Evolutionary conservation across 2,329 filamentous ascomycete species (phyloP), one percentile per base, ranked within the genome.

Genomic region (Graphilbum sp.): DNA sequence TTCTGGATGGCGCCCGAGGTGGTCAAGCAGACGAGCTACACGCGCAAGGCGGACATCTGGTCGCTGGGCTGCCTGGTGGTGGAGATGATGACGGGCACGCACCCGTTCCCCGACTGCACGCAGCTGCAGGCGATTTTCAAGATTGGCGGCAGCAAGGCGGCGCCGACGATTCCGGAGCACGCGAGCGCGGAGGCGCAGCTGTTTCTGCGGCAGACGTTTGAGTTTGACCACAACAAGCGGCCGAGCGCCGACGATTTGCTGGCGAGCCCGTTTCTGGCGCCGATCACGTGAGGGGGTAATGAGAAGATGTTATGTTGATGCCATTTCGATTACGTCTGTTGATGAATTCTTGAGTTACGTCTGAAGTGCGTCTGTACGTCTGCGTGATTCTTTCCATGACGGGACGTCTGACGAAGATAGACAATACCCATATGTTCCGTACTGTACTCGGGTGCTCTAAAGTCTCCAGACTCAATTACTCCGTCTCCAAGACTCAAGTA

Each of bases 1-100:
- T 98, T 95, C 63, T 98, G 90, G 90, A 98, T 98, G 90, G 90
- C 90, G 1, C 90, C 90, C 9, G 90, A 98, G 62, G 90, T 98
- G 17, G 90, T 98, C 45, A 90, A 90, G 52, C 90, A 96, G 60
- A 96, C 88, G 3, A 87, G 86, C 6, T 95, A 98, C 61, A 96
- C 88, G 5, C 85, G 88, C 61, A 96, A 96, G 63, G 90, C 90
- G 13, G 90, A 98, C 52, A 98, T 98, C 49, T 98, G 90, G 90
- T 94, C 85, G 34, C 72, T 98, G 19, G 90, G 90, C 25, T 98
- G 90, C 56, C 66, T 98, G 37, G 85, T 98, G 13, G 88, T 98
- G 19, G 90, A 98, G 64, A 98, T 98, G 90, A 94, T 96, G 69
- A 96, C 90, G 12, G 90, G 90, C 40, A 81, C 76, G 33, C 90